phyloP scores from a whole-genome alignment of 805 yeast species.

The Yarrowia keelungensis region DNA sequence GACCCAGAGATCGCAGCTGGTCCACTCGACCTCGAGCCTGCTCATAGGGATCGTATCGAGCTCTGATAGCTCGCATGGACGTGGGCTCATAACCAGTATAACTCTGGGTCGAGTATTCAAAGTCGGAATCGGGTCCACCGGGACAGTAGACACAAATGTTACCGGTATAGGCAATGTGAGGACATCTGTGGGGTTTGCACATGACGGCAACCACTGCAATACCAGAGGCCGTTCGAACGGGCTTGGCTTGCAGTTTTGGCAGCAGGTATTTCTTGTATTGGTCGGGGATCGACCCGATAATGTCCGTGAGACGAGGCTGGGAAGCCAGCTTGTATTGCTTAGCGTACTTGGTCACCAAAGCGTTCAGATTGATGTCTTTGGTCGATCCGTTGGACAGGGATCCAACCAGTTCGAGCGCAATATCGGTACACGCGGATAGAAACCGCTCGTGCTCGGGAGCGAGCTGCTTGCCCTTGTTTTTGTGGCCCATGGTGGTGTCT shows the following conservation, averaged over 20 bases:
- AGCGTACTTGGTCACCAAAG: conserved; percentile 81
- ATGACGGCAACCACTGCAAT: conserved; percentile 99
- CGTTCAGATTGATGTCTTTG: conserved; percentile 87
- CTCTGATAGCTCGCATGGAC: conserved; percentile 98
- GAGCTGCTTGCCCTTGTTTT: conserved; percentile 61
- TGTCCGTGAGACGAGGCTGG: conserved; percentile 94
- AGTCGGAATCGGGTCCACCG: conserved; percentile 98
- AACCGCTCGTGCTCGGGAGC: conserved; percentile 95
- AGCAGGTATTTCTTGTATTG: conserved; percentile 89
- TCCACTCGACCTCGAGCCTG: conserved; percentile 98
- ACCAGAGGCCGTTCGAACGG: conserved; percentile 97
- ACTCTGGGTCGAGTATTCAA: conserved; percentile 96
- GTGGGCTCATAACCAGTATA: conserved; percentile 99
- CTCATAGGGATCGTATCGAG: conserved; percentile 97
- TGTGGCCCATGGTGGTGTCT: conserved; percentile 43
- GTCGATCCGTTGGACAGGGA: conserved; percentile 66
- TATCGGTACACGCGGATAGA: conserved; percentile 89
- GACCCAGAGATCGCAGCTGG: conserved; percentile 93
- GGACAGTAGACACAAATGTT: conserved; percentile 98
- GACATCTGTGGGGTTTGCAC: conserved; percentile 99
- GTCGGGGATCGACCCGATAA: conserved; percentile 93
- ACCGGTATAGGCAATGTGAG: conserved; percentile 98
- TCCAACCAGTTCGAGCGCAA: conserved; percentile 82
- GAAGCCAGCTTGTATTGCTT: conserved; percentile 89
- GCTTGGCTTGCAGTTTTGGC: conserved; percentile 97